Evolutionary conservation across 2,329 filamentous ascomycete species (phyloP), one percentile per base, ranked within the genome.

Genomic region (Hysterium pulicare): DNA sequence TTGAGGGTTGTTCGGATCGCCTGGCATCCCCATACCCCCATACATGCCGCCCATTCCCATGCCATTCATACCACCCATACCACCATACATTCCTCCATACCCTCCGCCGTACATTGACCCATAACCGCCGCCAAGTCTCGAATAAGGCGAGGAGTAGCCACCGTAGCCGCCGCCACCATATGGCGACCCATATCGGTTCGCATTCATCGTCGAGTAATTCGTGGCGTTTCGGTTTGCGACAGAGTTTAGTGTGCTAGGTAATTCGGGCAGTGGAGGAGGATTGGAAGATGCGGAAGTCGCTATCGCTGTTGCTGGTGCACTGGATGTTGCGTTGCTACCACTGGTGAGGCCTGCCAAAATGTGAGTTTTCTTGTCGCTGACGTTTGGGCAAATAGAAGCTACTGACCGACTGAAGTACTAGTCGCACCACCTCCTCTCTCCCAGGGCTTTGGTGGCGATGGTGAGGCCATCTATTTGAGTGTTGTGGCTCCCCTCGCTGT

Each of bases 391-490:
- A 40, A 32, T 41, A 37, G 44, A 36, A 33, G 46, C 42, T 38
- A 62, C 62, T 54, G 35, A 67, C 63, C 63, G 49, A 65, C 63
- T 50, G 62, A 66, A 53, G 62, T 60, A 53, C 62, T 65, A 30
- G 63, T 67, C 44, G 69, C 75, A 48, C 81, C 79, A 69, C 84
- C 86, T 53, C 84, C 79, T 68, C 85, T 81, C 73, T 98, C 93
- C 93, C 93, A 98, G 35, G 93, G 93, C 72, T 98, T 98, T 42
- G 93, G 93, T 63, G 93, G 93, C 68, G 91, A 96, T 51, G 74
- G 73, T 53, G 76, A 72, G 59, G 78, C 76, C 77, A 82, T 81
- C 51, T 57, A 46, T 58, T 35, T 40, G 32, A 13, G 30, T 47
- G 41, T 53, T 40, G 47, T 46, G 44, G 47, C 47, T 63, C 55